Evolutionary conservation across 768 basidiomycete genomes (phyloP).

Genomic region (Tephrocybe rancida): DNA sequence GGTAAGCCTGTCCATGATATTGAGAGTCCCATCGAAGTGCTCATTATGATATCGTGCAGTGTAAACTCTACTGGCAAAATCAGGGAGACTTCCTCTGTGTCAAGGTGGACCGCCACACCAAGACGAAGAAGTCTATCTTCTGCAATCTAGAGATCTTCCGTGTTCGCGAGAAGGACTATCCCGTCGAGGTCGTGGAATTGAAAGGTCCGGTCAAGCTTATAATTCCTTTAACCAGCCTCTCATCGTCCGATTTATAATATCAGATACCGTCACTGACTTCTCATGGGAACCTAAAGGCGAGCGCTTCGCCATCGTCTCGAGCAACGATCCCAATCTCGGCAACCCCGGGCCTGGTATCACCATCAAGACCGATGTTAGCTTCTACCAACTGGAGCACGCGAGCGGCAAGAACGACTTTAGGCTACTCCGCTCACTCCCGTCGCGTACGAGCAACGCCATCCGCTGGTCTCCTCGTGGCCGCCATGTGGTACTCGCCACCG

Average conservation of each 20-base stretch:
- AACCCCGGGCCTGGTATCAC: constrained; percentile 89
- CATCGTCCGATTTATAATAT: constrained; percentile 13
- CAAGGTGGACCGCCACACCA: constrained; percentile 98
- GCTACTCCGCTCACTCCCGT: constrained; percentile 77
- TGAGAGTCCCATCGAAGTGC: constrained; percentile 3
- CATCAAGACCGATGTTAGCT: constrained; percentile 95
- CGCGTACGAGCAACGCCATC: constrained; percentile 89
- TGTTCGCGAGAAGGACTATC: constrained; percentile 95
- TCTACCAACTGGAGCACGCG: constrained; percentile 90
- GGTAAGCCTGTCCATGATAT: constrained; percentile 48
- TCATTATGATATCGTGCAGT: constrained; percentile 49
- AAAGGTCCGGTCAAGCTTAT: constrained; percentile 62
- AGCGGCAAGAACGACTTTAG: constrained; percentile 94
- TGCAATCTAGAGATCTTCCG: constrained; percentile 99
- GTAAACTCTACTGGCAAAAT: constrained; percentile 98
- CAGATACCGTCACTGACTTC: constrained; percentile 94
- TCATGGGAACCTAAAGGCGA: constrained; percentile 99
- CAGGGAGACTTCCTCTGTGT: constrained; percentile 98
- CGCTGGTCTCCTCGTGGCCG: constrained; percentile 97
- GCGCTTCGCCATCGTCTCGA: constrained; percentile 94
- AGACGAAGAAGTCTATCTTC: constrained; percentile 97
- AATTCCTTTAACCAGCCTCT: neutral
- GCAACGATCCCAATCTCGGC: constrained; percentile 90
- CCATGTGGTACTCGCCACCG: constrained; percentile 93
- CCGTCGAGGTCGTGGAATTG: constrained; percentile 95